Evolutionary conservation across 108 stramenopile genomes (phyloP).

Genomic region (Pseudonitzschia delicatissima): DNA sequence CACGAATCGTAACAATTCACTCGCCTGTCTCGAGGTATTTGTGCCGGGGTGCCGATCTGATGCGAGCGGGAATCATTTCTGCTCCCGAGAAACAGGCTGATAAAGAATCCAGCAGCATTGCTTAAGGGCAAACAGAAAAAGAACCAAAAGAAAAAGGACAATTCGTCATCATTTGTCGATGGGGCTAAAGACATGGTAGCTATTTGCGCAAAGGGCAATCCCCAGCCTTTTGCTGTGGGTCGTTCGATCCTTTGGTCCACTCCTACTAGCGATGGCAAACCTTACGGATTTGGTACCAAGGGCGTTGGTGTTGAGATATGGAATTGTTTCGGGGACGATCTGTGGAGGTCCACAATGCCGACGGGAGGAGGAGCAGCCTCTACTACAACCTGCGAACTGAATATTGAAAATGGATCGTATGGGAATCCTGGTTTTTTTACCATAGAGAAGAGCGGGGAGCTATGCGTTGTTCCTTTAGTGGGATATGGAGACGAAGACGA

Average conservation of each 20-base stretch:
- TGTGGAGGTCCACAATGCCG: slow-evolving; percentile 56
- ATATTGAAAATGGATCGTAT: slow-evolving; percentile 61
- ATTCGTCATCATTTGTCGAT: not conserved
- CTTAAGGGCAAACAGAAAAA: not conserved
- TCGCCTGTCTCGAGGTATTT: slow-evolving; percentile 66
- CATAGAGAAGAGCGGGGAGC: slow-evolving; percentile 28
- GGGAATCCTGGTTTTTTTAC: slow-evolving; percentile 73
- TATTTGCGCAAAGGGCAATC: slow-evolving; percentile 59
- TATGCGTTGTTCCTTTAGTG: slow-evolving; percentile 39
- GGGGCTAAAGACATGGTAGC: slow-evolving; percentile 40
- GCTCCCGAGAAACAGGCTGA: slow-evolving; percentile 19
- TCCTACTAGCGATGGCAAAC: slow-evolving; percentile 4
- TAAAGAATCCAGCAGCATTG: not conserved
- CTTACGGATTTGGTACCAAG: slow-evolving; percentile 51
- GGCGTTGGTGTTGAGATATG: slow-evolving; percentile 69
- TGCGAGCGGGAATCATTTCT: slow-evolving; percentile 70
- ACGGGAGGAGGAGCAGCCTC: no score
- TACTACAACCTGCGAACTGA: not conserved
- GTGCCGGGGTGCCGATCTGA: slow-evolving; percentile 82
- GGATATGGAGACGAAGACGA: not conserved
- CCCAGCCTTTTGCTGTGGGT: slow-evolving; percentile 75
- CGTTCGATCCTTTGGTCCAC: slow-evolving; percentile 9
- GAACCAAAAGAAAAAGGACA: not conserved
- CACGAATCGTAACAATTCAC: slow-evolving; percentile 28
- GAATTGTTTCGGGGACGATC: slow-evolving; percentile 81